Base-by-base conservation (phyloP, 2,329 filamentous ascomycete genomes). In the Penicillium sp. region DNA sequence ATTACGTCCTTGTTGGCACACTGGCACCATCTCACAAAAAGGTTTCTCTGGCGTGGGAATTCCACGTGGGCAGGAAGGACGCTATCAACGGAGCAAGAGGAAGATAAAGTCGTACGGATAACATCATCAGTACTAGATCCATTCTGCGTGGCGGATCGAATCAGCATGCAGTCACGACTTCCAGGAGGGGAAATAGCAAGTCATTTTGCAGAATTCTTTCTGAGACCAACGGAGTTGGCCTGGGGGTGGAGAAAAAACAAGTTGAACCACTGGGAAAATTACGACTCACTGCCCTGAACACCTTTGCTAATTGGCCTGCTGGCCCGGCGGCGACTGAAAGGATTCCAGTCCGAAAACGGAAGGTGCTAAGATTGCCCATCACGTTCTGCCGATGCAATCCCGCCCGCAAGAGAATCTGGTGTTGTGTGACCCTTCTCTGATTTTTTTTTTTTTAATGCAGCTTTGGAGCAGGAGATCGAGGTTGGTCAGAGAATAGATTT, bases 21-120 rank as follows among this genome's bases (percentile, higher is more conserved):
- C 21, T 47, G 48, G 26, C 53, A 30, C 17, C 15, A n/a, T 47
- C 35, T 30, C 13, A 15, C 23, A 19, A 50, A 35, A 30, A 48
- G 49, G 19, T 30, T 35, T 46, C 23, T 17, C 11, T 30, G 47
- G 58, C 56, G 35, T 54, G 51, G 51, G 53, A 53, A 56, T 60
- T 58, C 66, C 66, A 68, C 65, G 66, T 68, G 65, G 66, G 55
- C 47, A 30, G 46, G 50, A 62, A 51, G 61, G 56, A 53, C 23
- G 54, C 47, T 54, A 56, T 19, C 30, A 31, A 58, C 44, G 59
- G 54, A 52, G 56, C 8, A 53, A 54, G 48, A 29, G 29, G 60
- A 44, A n/a, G 46, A 61, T 50, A 45, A 57, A 53, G 51, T 58
- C 48, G 45, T 46, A 44, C 26, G 44, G 17, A 45, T 29, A 51